A percentile compares a stretch with the other conserved stretches of the same genome.
These are phyloP conservation scores for Phellinidium pouzarii DNA, from an alignment of 1,284 basidiomycete genomes.

Conservation along the genomic window DNA sequence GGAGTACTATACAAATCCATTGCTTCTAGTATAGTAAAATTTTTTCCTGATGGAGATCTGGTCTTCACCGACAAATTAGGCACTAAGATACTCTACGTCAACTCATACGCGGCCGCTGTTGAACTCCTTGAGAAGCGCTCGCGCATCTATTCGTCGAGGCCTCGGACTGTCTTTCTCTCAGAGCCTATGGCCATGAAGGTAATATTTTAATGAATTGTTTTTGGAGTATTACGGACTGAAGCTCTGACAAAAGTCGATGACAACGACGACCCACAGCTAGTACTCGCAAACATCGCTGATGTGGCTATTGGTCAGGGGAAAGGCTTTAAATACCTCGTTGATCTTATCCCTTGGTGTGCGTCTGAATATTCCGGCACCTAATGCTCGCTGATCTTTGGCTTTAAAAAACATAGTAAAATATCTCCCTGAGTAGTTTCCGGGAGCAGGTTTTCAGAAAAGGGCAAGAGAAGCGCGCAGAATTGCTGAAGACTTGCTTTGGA, in stretches of 20 bases:
- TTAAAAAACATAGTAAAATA: slow-evolving; percentile 3
- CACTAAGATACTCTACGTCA: not conserved
- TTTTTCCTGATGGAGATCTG: too few species aligned
- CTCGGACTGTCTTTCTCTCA: not conserved
- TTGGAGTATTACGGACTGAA: not conserved
- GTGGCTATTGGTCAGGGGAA: not conserved
- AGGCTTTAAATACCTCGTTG: slow-evolving; percentile 9
- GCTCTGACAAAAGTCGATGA: not conserved
- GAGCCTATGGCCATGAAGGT: slow-evolving; percentile 13
- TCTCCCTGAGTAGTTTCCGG: slow-evolving; percentile 5
- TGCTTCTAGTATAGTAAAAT: too few species aligned
- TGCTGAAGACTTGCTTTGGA: not conserved
- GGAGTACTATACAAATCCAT: too few species aligned
- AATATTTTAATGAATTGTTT: not conserved
- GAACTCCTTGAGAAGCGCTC: not conserved
- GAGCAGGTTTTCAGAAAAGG: slow-evolving; percentile 33
- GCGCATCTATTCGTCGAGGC: not conserved
- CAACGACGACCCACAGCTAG: slow-evolving; percentile 8
- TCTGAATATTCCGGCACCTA: not conserved
- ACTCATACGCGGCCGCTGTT: not conserved
- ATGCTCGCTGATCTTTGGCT: not conserved
- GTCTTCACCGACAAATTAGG: not conserved
- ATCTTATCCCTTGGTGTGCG: slow-evolving; percentile 11
- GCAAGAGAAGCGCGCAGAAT: slow-evolving; percentile 37
- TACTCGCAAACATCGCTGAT: slow-evolving; percentile 3